Evolutionary conservation across 1,139 yeast genomes (phyloP), one percentile per base, ranked within the genome.

Genomic region (Pichia sp.): DNA sequence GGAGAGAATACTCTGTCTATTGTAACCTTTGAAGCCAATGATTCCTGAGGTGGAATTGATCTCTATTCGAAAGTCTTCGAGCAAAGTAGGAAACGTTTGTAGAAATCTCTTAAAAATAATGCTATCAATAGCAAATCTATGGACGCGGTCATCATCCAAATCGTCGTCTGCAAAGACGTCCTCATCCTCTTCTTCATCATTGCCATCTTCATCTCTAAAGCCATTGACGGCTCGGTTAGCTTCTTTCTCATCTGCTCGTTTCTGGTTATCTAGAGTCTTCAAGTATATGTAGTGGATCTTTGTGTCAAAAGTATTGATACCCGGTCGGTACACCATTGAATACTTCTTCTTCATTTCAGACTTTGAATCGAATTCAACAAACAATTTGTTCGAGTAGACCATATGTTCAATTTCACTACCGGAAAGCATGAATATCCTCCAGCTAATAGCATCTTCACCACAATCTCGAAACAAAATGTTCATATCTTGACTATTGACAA

Each of bases 1-100:
- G 1, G 45, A 32, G 20, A 53, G 29, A 25, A 67, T 29, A 5
- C 69, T 59, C 41, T 64, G 71, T 39, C 67, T 61, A 24, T 76
- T 72, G 45, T 60, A 72, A 0, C 75, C 80, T 32, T 61, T 63
- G 29, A 73, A 60, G 39, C 58, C 55, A 31, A 72, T 48, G 41
- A 64, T 66, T 12, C 54, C 43, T 6, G 41, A 30, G 19, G 54
- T 61, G 16, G 59, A 55, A 33, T 59, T 59, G 10, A 68, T 51
- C 35, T 71, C 77, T 24, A 74, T 56, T 39, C 62, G 64, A 53
- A 74, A 72, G 45, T 73, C 78, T 50, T 74, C 79, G 0, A 75
- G 60, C 3, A 60, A 47, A 0, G 56, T 34, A 0, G 78, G 77
- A n/a, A 72, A 66, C 67, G 70, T 66, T 31, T 65, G 69, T 7